Base-by-base conservation (phyloP, 2,329 filamentous ascomycete species). In the Paecilomyces sp. region DNA sequence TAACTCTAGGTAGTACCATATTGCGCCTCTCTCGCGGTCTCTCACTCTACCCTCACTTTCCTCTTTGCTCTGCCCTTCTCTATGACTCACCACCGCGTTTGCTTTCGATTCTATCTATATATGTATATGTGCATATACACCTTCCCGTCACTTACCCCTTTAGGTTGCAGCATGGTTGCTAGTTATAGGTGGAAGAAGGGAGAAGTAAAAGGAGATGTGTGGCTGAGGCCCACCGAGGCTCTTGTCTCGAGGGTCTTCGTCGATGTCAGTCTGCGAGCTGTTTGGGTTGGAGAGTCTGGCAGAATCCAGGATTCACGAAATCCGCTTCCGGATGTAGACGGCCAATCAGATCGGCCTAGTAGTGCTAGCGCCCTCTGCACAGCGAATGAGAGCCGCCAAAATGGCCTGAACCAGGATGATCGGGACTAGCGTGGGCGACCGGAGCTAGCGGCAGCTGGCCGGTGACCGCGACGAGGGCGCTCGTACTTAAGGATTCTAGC, bases 401-500 rank as follows among this genome's bases (percentile, higher is more conserved):
- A 70, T 71, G 65, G 65, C 67, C 64, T 69, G 65, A 68, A 64
- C 70, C 67, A 67, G 71, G 68, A 65, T 68, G 61, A 69, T 66
- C 67, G 63, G 68, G 65, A 60, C 66, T 74, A 73, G 70, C 63
- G 68, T 64, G 61, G 66, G 67, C 60, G 70, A 73, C 71, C 41
- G 70, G 71, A 70, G 70, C 67, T 73, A 71, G 71, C 68, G 71
- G 69, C 68, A 71, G 65, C 64, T 65, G 66, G 63, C 68, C 67
- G 71, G 65, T 65, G 63, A 69, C 67, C 66, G 68, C 67, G 68
- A 69, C 63, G 63, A 66, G 67, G 64, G 63, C 68, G 69, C 66
- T 69, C 72, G 68, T 75, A 75, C 72, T 75, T 75, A 75, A 75
- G 72, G 67, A 73, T 74, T 74, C 72, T 73, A 68, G 68, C 71